Percentiles rank a stretch among this genome's conserved stretches.
Conservation (phyloP, 2,329 filamentous ascomycete genomes). For the Trichophyton rubrum region DNA sequence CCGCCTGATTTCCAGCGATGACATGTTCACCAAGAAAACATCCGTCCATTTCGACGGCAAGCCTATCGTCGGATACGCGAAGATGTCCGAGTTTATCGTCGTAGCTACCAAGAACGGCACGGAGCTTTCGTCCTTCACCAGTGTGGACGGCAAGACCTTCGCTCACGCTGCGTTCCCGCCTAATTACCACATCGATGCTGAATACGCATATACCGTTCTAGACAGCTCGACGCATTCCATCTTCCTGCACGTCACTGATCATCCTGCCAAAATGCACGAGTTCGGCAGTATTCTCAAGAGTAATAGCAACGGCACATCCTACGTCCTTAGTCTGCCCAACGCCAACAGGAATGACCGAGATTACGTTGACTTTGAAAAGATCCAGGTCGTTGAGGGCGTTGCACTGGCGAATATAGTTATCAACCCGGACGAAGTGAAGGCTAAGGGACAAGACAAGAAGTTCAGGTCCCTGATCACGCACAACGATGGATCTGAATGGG, state of each 20-base stretch:
- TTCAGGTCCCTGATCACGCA: constrained; percentile 88
- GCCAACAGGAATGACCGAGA: constrained; percentile 69
- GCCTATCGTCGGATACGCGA: constrained; percentile 74
- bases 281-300: constrained; percentile 91
- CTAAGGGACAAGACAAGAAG: constrained; percentile 57
- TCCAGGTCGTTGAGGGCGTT: constrained; percentile 82
- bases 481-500: constrained; percentile 89
- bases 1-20: constrained; percentile 62
- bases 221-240: constrained; percentile 91
- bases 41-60: constrained; percentile 44
- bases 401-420: constrained; percentile 72
- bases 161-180: constrained; percentile 74
- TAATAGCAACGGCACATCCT: constrained; percentile 95
- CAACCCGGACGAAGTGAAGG: constrained; percentile 54
- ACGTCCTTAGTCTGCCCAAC: constrained; percentile 65
- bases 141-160: constrained; percentile 71
- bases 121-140: constrained; percentile 64
- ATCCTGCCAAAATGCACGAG: constrained; percentile 49
- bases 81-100: constrained; percentile 93
- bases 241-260: constrained; percentile 83
- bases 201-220: constrained; percentile 80
- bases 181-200: constrained; percentile 66
- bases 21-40: constrained; percentile 59
- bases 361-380: constrained; percentile 93
- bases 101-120: constrained; percentile 57